phyloP scores from a whole-genome alignment of 2,329 filamentous ascomycete species.

The Aspergillus latus region DNA sequence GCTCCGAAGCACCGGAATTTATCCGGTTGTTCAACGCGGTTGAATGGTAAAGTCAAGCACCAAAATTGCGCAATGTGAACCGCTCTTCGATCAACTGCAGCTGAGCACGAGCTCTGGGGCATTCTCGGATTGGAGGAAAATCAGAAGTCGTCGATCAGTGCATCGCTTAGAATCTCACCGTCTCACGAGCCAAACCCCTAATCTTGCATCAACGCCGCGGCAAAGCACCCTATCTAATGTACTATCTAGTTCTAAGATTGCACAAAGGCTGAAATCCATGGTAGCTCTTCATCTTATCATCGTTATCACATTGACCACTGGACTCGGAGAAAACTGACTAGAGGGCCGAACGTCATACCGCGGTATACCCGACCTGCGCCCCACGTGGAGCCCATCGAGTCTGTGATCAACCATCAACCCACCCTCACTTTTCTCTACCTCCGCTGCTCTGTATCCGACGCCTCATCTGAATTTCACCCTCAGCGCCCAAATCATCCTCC shows the following conservation, averaged over 20 bases:
- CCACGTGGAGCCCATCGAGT: conserved; percentile 19
- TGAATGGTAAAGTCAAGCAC: background rate
- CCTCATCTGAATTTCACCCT: background rate
- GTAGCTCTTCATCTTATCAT: background rate
- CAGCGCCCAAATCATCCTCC: background rate
- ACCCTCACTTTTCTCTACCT: background rate
- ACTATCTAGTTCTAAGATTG: background rate
- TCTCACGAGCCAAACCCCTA: conserved; percentile 2
- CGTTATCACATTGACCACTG: conserved; percentile 6
- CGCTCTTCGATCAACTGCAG: background rate
- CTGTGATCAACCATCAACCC: background rate
- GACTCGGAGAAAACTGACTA: conserved; percentile 8
- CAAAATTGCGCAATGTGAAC: background rate
- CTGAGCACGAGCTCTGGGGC: background rate
- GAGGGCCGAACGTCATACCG: conserved; percentile 26
- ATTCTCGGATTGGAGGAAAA: conserved; percentile 7
- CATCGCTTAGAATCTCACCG: background rate
- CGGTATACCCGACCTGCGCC: conserved; percentile 17
- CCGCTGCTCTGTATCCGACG: background rate
- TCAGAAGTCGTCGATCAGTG: conserved; percentile 5
- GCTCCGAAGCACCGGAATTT: background rate
- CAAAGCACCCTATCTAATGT: background rate
- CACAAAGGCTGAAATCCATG: background rate
- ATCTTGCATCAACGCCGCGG: conserved; percentile 1
- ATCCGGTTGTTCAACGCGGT: background rate